Evolutionary conservation across 2,329 filamentous ascomycete species (phyloP).

Genomic region (Emergomyces africanus): DNA sequence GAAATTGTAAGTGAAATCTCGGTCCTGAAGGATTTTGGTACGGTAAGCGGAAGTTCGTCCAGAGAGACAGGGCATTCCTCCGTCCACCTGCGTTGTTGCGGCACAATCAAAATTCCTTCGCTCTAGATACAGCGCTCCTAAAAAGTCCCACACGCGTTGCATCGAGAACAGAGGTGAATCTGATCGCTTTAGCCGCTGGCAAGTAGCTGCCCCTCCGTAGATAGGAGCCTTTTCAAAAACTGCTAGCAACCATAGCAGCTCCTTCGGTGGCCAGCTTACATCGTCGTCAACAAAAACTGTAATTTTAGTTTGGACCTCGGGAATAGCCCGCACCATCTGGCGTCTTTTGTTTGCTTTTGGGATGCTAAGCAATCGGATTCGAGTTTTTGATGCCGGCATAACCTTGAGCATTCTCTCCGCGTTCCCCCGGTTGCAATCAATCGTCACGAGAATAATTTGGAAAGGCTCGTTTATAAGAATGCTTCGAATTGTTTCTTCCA

Average conservation of each 20-base stretch:
- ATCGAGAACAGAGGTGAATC: slow-evolving; percentile 42
- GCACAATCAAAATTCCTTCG: slow-evolving; percentile 95
- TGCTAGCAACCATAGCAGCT: slow-evolving; percentile 83
- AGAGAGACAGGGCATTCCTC: slow-evolving; percentile 92
- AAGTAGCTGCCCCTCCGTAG: slow-evolving; percentile 86
- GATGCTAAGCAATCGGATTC: slow-evolving; percentile 62
- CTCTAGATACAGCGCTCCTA: slow-evolving; percentile 85
- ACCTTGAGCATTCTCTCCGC: slow-evolving; percentile 48
- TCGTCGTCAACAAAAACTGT: slow-evolving; percentile 94
- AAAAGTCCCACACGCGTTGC: slow-evolving; percentile 67
- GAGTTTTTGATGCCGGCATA: slow-evolving; percentile 46
- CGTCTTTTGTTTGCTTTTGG: slow-evolving; percentile 88
- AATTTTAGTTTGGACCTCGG: slow-evolving; percentile 68
- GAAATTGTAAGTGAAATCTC: slow-evolving; percentile 77
- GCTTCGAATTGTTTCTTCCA: slow-evolving; percentile 61
- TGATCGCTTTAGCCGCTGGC: slow-evolving; percentile 68
- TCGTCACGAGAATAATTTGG: slow-evolving; percentile 74
- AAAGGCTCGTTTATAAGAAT: slow-evolving; percentile 44
- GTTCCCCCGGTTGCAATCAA: slow-evolving; percentile 60
- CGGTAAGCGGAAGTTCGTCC: slow-evolving; percentile 88
- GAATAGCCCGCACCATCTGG: slow-evolving; percentile 84
- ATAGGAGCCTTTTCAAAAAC: slow-evolving; percentile 67
- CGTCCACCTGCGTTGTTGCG: slow-evolving; percentile 87
- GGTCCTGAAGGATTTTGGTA: slow-evolving; percentile 72
- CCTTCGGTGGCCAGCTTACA: slow-evolving; percentile 77